phyloP scores from a whole-genome alignment of 1,139 yeast species.

The Pichia sp. region DNA sequence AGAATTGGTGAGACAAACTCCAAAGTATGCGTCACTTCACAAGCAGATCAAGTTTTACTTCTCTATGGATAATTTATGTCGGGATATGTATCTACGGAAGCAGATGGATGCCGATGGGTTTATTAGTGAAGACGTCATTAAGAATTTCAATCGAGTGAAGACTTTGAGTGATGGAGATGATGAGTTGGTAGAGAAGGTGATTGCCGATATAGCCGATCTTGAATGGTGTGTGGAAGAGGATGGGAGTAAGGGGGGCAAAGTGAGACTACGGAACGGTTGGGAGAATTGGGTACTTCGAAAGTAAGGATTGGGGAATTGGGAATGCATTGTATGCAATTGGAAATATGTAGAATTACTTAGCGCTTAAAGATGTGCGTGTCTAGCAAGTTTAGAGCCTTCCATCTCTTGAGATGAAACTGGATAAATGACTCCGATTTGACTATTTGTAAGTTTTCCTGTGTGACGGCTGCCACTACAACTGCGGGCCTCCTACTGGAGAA shows the following conservation, averaged over 20 bases:
- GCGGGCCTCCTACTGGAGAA: too few species aligned
- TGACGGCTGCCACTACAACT: not conserved
- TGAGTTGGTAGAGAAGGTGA: slow-evolving; percentile 30
- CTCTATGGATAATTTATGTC: slow-evolving; percentile 75
- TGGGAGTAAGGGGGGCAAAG: slow-evolving; percentile 21
- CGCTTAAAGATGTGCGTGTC: slow-evolving; percentile 18
- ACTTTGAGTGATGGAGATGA: slow-evolving; percentile 41
- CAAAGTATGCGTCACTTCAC: too few species aligned
- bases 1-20: too few species aligned
- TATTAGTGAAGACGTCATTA: slow-evolving; percentile 54
- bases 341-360: too few species aligned
- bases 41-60: slow-evolving; percentile 83
- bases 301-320: not conserved
- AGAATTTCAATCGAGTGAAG: slow-evolving; percentile 65
- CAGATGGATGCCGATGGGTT: slow-evolving; percentile 74
- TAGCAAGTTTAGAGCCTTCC: slow-evolving; percentile 17
- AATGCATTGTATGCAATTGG: too few species aligned
- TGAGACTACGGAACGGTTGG: slow-evolving; percentile 39
- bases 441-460: slow-evolving; percentile 11
- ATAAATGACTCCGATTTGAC: slow-evolving; percentile 18
- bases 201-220: slow-evolving; percentile 30
- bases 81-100: slow-evolving; percentile 67
- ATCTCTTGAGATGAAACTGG: slow-evolving; percentile 18
- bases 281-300: slow-evolving; percentile 35
- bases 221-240: slow-evolving; percentile 20